Percentiles rank a stretch among this genome's conserved stretches.
These are phyloP conservation scores for Arthrobotrys entomopaga DNA, from an alignment of 2,329 filamentous ascomycete species.

Conservation along the genomic window DNA sequence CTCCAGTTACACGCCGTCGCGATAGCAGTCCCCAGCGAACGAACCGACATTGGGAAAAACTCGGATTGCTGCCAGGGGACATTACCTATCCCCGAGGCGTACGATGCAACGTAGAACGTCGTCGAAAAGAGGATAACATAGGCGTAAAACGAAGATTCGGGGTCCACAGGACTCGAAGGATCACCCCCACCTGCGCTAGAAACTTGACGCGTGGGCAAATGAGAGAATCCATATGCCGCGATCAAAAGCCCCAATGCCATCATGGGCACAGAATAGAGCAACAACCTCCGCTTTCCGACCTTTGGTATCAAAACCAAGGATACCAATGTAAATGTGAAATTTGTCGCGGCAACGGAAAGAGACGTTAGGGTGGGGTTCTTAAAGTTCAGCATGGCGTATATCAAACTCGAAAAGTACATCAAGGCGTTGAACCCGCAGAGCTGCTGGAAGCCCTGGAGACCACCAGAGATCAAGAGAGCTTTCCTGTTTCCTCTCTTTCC, in stretches of 20 bases:
- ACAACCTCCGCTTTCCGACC: slow-evolving; percentile 79
- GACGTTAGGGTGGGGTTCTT: slow-evolving; percentile 81
- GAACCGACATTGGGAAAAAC: slow-evolving; percentile 81
- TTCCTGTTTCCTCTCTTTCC: slow-evolving; percentile 69
- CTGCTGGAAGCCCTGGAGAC: slow-evolving; percentile 88
- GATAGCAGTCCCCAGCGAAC: slow-evolving; percentile 76
- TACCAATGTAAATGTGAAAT: slow-evolving; percentile 80
- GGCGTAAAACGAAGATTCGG: slow-evolving; percentile 59
- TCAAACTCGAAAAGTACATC: slow-evolving; percentile 90
- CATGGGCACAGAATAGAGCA: slow-evolving; percentile 83
- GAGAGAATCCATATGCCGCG: slow-evolving; percentile 76
- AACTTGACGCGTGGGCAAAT: slow-evolving; percentile 62
- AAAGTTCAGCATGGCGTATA: slow-evolving; percentile 81
- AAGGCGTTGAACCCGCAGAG: slow-evolving; percentile 89
- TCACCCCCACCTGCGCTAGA: not conserved
- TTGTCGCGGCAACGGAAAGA: slow-evolving; percentile 81
- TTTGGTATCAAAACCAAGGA: slow-evolving; percentile 81
- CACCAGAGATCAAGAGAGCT: slow-evolving; percentile 83
- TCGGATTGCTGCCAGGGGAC: slow-evolving; percentile 92
- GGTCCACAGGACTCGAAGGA: slow-evolving; percentile 25
- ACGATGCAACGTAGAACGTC: slow-evolving; percentile 83
- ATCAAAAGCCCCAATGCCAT: slow-evolving; percentile 79
- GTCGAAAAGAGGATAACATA: slow-evolving; percentile 76
- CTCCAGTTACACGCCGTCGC: slow-evolving; percentile 87
- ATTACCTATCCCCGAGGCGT: slow-evolving; percentile 87